phyloP scores from a whole-genome alignment of 495 filamentous ascomycete genomes.

The Elasticomyces elasticus region DNA sequence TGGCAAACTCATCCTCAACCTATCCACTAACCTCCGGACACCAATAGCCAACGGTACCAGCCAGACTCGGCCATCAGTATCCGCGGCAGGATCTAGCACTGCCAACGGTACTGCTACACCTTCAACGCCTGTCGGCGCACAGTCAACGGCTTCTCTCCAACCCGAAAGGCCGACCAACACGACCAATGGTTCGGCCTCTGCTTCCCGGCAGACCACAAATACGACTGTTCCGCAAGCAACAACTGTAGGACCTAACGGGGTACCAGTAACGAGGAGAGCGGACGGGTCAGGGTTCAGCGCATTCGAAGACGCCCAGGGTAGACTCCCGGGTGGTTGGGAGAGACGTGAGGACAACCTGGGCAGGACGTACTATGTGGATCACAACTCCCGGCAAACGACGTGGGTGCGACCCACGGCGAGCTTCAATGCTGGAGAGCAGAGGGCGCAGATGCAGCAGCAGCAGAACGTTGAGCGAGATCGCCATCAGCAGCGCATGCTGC shows the following conservation, averaged over 20 bases:
- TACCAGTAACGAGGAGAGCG: neutral
- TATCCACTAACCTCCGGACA: slow-evolving; percentile 73
- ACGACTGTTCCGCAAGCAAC: slow-evolving; percentile 9
- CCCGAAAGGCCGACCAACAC: slow-evolving; percentile 20
- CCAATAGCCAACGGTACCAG: slow-evolving; percentile 34
- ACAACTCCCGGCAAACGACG: slow-evolving; percentile 92
- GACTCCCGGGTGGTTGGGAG: slow-evolving; percentile 91
- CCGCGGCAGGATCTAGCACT: slow-evolving; percentile 27
- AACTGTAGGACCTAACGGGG: slow-evolving; percentile 18
- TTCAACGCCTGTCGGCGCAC: slow-evolving; percentile 23
- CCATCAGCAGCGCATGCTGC: slow-evolving; percentile 90
- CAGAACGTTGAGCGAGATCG: slow-evolving; percentile 84
- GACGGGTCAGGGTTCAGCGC: slow-evolving; percentile 57
- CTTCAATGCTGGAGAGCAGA: slow-evolving; percentile 69
- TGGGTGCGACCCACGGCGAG: slow-evolving; percentile 81
- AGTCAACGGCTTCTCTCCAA: slow-evolving; percentile 27
- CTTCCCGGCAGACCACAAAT: slow-evolving; percentile 6
- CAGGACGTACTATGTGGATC: slow-evolving; percentile 98
- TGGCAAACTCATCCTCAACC: slow-evolving; percentile 90
- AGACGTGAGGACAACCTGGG: slow-evolving; percentile 91
- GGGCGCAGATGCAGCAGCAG: slow-evolving; percentile 70
- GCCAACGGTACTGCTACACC: slow-evolving; percentile 27
- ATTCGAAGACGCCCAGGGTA: slow-evolving; percentile 89
- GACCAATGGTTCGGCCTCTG: slow-evolving; percentile 6
- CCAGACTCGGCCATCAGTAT: slow-evolving; percentile 26